phyloP scores from a whole-genome alignment of 345 rosid species.

The Salix brachista region DNA sequence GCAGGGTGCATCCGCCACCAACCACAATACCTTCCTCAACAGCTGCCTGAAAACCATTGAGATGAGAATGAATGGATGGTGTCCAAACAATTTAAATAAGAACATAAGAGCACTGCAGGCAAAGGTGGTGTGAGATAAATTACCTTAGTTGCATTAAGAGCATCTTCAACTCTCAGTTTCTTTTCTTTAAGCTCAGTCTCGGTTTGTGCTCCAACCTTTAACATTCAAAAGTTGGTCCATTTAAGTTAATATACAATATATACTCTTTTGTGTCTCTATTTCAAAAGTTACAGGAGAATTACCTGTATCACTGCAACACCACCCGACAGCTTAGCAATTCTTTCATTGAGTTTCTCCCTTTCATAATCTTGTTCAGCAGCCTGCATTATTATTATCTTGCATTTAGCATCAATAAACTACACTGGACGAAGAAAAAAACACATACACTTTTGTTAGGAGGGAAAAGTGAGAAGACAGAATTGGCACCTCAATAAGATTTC shows the following conservation, averaged over 20 bases:
- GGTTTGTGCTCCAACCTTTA: constrained; percentile 39
- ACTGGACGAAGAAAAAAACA: neutral
- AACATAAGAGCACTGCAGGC: neutral
- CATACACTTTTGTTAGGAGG: too few species aligned
- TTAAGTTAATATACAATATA: too few species aligned
- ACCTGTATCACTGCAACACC: constrained; percentile 39
- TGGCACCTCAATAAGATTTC: constrained; percentile 76
- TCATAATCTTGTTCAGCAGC: constrained; percentile 92
- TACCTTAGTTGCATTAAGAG: constrained; percentile 98
- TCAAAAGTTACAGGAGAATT: neutral
- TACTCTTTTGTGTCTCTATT: neutral
- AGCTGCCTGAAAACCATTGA: constrained; percentile 21
- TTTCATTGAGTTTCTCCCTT: constrained; percentile 85
- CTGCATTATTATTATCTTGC: constrained; percentile 30
- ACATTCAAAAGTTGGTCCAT: neutral
- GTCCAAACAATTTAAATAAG: neutral
- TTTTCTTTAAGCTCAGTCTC: constrained; percentile 72
- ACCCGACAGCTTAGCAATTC: constrained; percentile 69
- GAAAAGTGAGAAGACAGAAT: neutral
- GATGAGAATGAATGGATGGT: neutral
- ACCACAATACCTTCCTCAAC: constrained; percentile 62
- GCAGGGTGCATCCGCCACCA: constrained; percentile 55
- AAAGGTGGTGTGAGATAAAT: neutral
- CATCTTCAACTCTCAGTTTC: constrained; percentile 97
- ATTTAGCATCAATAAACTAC: neutral